Evolutionary conservation across 2,329 filamentous ascomycete genomes (phyloP).

Genomic region (Colletotrichum somersetense): DNA sequence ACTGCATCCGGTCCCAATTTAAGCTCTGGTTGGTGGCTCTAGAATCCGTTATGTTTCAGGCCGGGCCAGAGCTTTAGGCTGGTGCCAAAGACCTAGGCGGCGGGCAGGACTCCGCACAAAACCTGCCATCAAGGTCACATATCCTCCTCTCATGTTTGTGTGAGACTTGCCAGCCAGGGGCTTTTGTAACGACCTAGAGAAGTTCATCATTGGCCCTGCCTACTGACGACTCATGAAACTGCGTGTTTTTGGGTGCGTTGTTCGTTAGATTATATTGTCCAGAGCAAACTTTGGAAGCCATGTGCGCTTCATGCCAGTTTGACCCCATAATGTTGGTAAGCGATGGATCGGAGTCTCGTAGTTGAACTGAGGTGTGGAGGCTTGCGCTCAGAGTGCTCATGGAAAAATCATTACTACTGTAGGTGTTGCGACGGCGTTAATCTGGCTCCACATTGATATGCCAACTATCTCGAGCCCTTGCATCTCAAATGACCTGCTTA

Average conservation of each 20-base stretch:
- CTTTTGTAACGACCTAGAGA: neutral
- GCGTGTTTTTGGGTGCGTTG: neutral
- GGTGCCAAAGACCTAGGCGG: neutral
- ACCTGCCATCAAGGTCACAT: neutral
- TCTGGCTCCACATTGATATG: neutral
- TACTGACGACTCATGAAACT: neutral
- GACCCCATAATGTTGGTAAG: no score
- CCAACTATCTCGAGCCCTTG: neutral
- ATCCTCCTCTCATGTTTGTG: neutral
- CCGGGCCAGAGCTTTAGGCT: neutral
- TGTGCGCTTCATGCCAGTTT: no score
- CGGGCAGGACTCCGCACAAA: constrained; percentile 10
- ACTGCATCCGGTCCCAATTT: neutral
- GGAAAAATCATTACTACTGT: no score
- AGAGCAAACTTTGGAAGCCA: no score
- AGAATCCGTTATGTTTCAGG: neutral
- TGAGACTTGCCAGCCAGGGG: neutral
- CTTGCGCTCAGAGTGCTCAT: neutral
- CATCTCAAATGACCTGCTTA: neutral
- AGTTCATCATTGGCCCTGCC: neutral
- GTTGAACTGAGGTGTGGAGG: no score
- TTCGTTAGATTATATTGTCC: neutral
- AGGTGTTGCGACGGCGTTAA: neutral
- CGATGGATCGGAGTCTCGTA: no score
- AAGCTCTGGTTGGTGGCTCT: constrained; percentile 11